Evolutionary conservation across 495 filamentous ascomycete genomes (phyloP).

Genomic region (Lasiosphaeria hispida): DNA sequence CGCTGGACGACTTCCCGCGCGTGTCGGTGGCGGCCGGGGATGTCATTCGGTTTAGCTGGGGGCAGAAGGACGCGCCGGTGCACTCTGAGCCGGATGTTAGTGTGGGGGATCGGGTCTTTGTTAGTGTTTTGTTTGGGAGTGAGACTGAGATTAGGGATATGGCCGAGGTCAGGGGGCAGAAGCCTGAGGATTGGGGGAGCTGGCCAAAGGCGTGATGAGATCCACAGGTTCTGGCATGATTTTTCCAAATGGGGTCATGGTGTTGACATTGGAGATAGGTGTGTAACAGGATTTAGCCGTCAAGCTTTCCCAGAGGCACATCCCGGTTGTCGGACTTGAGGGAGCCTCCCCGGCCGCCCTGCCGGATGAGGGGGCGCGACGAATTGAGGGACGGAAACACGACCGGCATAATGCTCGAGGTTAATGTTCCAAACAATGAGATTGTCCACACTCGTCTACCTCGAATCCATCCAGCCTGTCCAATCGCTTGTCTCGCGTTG

Average conservation of each 20-base stretch:
- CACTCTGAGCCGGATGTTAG: neutral
- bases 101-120: neutral
- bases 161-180: neutral
- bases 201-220: no score
- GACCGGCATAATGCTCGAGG: slow-evolving; percentile 11
- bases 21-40: no score
- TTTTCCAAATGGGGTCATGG: no score
- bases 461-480: neutral
- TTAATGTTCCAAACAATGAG: neutral
- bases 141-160: neutral
- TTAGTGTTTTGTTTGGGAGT: slow-evolving; percentile 1
- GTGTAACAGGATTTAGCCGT: no score
- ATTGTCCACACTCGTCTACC: neutral
- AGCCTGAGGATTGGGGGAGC: no score
- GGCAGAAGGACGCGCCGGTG: neutral
- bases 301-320: neutral
- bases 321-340: neutral
- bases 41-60: no score
- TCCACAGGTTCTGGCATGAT: no score
- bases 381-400: neutral
- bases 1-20: no score
- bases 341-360: neutral
- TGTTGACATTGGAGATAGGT: no score
- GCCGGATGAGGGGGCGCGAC: neutral
- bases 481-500: neutral